A percentile compares a stretch with the other conserved stretches of the same genome.
Conservation (phyloP, 139 green algal genomes). For the Volvox reticuliferus region DNA sequence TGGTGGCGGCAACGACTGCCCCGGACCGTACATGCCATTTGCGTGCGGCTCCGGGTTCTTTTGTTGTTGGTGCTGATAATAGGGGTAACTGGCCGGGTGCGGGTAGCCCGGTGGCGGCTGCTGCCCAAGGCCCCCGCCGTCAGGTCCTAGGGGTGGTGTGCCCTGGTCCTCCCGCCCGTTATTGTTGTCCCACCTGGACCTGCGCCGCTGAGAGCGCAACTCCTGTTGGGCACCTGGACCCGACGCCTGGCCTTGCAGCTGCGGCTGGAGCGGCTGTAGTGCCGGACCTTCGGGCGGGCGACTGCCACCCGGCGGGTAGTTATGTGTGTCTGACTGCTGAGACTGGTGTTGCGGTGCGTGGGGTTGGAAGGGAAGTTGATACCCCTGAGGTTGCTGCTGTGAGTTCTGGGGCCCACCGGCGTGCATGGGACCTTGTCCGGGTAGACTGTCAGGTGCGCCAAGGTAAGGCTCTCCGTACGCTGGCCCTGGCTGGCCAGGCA, state of each 20-base stretch:
- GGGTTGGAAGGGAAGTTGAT: not conserved
- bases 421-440: no score
- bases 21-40: not conserved
- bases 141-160: not conserved
- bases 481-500: not conserved
- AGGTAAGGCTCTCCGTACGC: no score
- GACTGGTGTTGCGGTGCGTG: not conserved
- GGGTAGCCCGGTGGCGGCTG: not conserved
- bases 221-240: not conserved
- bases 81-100: not conserved
- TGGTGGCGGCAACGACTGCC: not conserved
- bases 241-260: not conserved
- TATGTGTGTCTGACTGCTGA: not conserved
- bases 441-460: no score
- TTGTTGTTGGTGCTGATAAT: not conserved
- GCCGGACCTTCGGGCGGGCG: not conserved
- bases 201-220: constrained; percentile 1
- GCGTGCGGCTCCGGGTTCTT: not conserved
- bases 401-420: no score
- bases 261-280: not conserved
- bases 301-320: not conserved
- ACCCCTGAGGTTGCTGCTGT: not conserved
- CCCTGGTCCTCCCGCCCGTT: not conserved
- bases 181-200: constrained; percentile 32
- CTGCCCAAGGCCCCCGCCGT: not conserved